Evolutionary conservation across 2,329 filamentous ascomycete species (phyloP).

Genomic region (Pseudomassariella vexata): DNA sequence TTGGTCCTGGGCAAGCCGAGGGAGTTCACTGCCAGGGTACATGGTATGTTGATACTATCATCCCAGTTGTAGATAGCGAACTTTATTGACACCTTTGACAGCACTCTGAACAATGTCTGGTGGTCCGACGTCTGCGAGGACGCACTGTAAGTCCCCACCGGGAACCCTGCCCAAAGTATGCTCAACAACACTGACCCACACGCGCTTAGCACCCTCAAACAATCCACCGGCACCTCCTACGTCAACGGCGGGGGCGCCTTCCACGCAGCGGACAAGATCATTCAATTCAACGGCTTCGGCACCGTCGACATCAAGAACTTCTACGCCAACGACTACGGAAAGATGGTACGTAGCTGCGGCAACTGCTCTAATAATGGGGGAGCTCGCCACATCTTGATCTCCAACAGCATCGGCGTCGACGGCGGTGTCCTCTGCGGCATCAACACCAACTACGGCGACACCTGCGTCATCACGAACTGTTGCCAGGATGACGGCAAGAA

Average conservation of each 20-base stretch:
- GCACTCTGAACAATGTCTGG: conserved; percentile 28
- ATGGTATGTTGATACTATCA: conserved; percentile 22
- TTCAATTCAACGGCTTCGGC: conserved; percentile 37
- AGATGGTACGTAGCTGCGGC: conserved; percentile 44
- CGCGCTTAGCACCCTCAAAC: conserved; percentile 30
- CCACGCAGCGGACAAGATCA: conserved; percentile 32
- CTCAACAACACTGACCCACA: too few species aligned
- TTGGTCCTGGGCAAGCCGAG: conserved; percentile 43
- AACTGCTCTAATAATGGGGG: conserved; percentile 37
- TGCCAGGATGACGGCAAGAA: conserved; percentile 24
- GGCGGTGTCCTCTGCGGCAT: conserved; percentile 40
- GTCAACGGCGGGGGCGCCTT: conserved; percentile 38
- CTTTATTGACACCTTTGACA: neutral
- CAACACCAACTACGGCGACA: conserved; percentile 46
- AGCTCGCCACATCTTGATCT: conserved; percentile 36
- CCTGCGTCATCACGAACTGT: conserved; percentile 34
- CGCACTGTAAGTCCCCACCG: too few species aligned
- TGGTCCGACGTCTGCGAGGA: conserved; percentile 33
- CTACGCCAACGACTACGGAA: conserved; percentile 36
- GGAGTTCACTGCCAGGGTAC: conserved; percentile 44
- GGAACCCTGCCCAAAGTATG: too few species aligned
- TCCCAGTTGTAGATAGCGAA: conserved; percentile 27
- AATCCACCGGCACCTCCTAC: conserved; percentile 31
- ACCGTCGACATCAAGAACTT: conserved; percentile 32
- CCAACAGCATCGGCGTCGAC: conserved; percentile 33